Evolutionary conservation across 768 basidiomycete genomes (phyloP).

Genomic region (Cystoderma amianthinum): DNA sequence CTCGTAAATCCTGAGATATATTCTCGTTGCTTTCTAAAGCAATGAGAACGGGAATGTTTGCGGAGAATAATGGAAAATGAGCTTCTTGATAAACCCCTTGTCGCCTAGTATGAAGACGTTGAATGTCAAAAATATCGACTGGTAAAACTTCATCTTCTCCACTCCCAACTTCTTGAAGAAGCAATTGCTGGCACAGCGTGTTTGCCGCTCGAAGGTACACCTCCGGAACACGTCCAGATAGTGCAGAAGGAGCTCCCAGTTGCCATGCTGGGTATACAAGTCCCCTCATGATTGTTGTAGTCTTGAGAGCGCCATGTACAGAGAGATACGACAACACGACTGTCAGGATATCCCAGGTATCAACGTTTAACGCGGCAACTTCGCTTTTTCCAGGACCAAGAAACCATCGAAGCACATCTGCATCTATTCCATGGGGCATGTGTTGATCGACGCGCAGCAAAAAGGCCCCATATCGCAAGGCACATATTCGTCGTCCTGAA

Average conservation of each 20-base stretch:
- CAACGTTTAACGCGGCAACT: conserved; percentile 47
- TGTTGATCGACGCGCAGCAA: conserved; percentile 72
- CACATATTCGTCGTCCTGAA: conserved; percentile 40
- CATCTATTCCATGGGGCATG: conserved; percentile 66
- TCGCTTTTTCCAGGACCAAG: conserved; percentile 60
- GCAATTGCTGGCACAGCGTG: conserved; percentile 48
- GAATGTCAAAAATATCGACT: conserved; percentile 53
- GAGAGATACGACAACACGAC: conserved; percentile 58
- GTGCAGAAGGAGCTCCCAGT: conserved; percentile 35
- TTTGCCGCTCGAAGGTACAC: conserved; percentile 60
- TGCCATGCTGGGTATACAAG: conserved; percentile 79
- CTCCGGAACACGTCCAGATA: conserved; percentile 33
- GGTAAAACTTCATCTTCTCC: conserved; percentile 24
- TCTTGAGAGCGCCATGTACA: conserved; percentile 60
- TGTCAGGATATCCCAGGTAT: conserved; percentile 63
- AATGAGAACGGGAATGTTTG: conserved; percentile 63
- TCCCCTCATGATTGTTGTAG: conserved; percentile 67
- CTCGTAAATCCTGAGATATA: conserved; percentile 43
- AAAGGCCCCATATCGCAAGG: conserved; percentile 63
- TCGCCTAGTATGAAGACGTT: conserved; percentile 62
- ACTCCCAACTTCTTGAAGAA: conserved; percentile 47
- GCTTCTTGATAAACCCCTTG: conserved; percentile 61
- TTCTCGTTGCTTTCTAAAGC: conserved; percentile 57
- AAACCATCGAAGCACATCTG: conserved; percentile 68
- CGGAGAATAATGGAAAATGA: conserved; percentile 58